Base-by-base conservation (phyloP, 1,284 basidiomycete species). In the Xerocomus minutiporus region DNA sequence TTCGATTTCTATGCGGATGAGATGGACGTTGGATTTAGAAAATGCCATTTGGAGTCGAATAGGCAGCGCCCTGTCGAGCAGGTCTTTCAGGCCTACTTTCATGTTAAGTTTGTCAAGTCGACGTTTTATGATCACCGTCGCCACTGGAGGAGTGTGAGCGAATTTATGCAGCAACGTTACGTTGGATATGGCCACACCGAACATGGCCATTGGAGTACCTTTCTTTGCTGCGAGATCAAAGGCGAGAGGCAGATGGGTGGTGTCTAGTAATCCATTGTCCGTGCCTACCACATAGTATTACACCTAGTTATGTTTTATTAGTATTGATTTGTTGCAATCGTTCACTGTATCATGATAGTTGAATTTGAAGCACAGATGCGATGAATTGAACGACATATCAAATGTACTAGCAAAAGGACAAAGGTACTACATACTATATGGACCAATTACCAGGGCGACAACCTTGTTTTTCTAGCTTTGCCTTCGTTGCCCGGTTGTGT, bases 401-500 rank as follows among this genome's bases (percentile, higher is more conserved):
- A 20, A 20, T 2, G 20, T 20, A 20, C 20, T 20, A 20, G 20
- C 20, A 20, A 20, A 20, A 20, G 20, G 20, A 20, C 20, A 20
- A 20, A 20, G 20, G 20, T 20, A 20, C 20, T 20, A 20, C 20
- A 20, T 13, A 36, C 28, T 48, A 51, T 1, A 45, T 31, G 5
- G 39, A 29, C 48, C 51, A 55, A 29, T 54, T 53, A 7, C 40
- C 1, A 1, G 40, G 45, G 3, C 7, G 13, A 13, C 1, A 3
- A 4, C 52, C 49, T 8, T 51, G 31, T 12, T 5, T 4, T 1
- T 50, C 46, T 1, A 60, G 17, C 42, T 57, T 59, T 4, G 12
- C 44, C 8, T 5, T 28, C 0, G 20, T 48, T 0, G 7, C 5
- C 6, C 51, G 34, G 45, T 74, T 74, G 0, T 59, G 45, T 0